phyloP scores from a whole-genome alignment of 2,329 filamentous ascomycete genomes.

The Podosphaera xanthii region DNA sequence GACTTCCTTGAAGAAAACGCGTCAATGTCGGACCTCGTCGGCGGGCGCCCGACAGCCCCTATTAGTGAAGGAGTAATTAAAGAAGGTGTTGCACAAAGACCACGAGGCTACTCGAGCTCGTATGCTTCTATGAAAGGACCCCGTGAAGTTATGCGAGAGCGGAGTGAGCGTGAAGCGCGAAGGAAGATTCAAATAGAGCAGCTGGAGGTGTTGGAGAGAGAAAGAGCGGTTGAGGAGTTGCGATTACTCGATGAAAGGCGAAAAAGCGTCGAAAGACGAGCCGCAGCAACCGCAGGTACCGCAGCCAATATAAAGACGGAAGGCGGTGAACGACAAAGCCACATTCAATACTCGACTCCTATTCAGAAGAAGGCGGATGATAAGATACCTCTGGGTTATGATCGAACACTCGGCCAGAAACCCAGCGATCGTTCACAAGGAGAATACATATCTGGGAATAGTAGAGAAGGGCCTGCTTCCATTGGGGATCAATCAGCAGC shows the following conservation, averaged over 20 bases:
- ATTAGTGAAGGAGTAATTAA: constrained; percentile 21
- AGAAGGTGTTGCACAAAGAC: constrained; percentile 18
- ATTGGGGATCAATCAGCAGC: constrained; percentile 13
- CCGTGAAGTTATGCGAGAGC: constrained; percentile 76
- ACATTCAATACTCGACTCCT: too few species aligned
- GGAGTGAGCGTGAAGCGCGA: constrained; percentile 54
- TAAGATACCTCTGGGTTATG: too few species aligned
- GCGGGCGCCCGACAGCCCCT: constrained; percentile 29
- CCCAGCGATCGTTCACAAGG: constrained; percentile 2
- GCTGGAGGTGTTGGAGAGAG: constrained; percentile 22
- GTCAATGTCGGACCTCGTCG: constrained; percentile 68
- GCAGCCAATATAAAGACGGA: constrained; percentile 8
- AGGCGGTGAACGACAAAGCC: constrained; percentile 5
- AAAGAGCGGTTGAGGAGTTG: constrained; percentile 31
- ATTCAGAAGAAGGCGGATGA: too few species aligned
- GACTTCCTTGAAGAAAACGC: constrained; percentile 76
- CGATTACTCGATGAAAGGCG: constrained; percentile 28
- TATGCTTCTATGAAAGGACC: constrained; percentile 49
- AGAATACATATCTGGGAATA: constrained; percentile 11
- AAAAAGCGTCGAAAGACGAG: constrained; percentile 35
- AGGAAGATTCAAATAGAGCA: constrained; percentile 29
- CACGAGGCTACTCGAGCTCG: constrained; percentile 24
- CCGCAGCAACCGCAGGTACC: constrained; percentile 29
- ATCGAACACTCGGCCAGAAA: too few species aligned
- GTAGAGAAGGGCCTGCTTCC: constrained; percentile 10